These are phyloP conservation scores for Aschersonia sp. DNA, from an alignment of 2,329 filamentous ascomycete species.

Conservation along the genomic window DNA sequence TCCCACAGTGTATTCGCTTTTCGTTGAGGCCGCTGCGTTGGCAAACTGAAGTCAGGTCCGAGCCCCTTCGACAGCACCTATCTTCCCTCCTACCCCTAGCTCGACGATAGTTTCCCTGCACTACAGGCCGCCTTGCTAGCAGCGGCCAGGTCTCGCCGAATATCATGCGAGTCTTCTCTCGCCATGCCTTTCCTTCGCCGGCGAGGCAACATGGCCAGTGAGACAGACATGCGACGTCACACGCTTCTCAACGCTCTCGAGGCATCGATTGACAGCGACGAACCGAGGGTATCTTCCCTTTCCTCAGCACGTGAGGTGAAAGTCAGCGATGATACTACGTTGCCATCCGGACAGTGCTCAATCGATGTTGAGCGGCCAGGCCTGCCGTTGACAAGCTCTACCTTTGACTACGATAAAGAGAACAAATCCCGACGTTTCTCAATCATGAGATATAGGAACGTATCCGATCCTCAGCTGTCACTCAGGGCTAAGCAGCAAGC, in stretches of 20 bases:
- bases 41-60: not conserved
- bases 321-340: slow-evolving; percentile 3
- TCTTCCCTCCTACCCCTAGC: too few relatives aligned
- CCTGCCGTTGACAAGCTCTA: slow-evolving; percentile 14
- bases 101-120: too few relatives aligned
- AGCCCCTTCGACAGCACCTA: not conserved
- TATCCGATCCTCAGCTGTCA: slow-evolving; percentile 81
- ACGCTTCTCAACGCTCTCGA: slow-evolving; percentile 20
- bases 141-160: slow-evolving; percentile 8
- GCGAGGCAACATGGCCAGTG: slow-evolving; percentile 44
- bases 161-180: slow-evolving; percentile 23
- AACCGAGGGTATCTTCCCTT: slow-evolving; percentile 3
- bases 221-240: slow-evolving; percentile 42
- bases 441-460: slow-evolving; percentile 76
- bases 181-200: slow-evolving; percentile 47
- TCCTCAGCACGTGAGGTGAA: slow-evolving; percentile 4
- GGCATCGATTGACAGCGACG: slow-evolving; percentile 12
- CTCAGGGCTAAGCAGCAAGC: slow-evolving; percentile 56
- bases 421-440: slow-evolving; percentile 47
- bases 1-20: not conserved
- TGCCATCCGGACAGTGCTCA: slow-evolving; percentile 9
- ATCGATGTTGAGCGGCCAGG: slow-evolving; percentile 25
- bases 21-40: not conserved
- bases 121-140: not conserved
- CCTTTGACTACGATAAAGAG: slow-evolving; percentile 18